Evolutionary conservation across 2,329 filamentous ascomycete species (phyloP).

Genomic region (Ambrosiella xylebori): DNA sequence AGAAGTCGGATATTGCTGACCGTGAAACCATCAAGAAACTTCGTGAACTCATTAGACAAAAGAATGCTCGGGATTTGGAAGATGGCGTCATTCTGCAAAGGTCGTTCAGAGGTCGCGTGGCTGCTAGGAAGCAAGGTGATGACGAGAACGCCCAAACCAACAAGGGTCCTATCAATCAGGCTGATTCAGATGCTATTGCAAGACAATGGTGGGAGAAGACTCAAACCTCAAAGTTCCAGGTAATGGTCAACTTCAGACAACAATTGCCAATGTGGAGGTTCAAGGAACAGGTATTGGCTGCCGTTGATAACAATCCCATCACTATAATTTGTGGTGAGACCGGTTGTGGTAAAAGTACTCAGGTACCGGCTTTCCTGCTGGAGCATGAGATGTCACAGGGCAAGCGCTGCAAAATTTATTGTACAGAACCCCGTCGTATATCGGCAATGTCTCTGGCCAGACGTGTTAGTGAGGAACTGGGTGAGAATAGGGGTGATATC

Average conservation of each 20-base stretch:
- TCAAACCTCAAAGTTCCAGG: constrained; percentile 45
- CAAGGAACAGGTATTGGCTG: constrained; percentile 55
- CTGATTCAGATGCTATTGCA: constrained; percentile 32
- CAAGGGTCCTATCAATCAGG: constrained; percentile 23
- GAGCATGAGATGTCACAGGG: constrained; percentile 75
- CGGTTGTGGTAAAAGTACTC: constrained; percentile 91
- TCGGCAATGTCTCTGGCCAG: constrained; percentile 88
- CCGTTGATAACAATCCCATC: constrained; percentile 65
- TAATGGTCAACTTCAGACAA: constrained; percentile 63
- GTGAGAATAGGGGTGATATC: constrained; percentile 65
- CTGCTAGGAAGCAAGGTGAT: constrained; percentile 29
- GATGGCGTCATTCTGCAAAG: constrained; percentile 62
- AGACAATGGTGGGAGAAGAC: constrained; percentile 43
- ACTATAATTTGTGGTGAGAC: constrained; percentile 94
- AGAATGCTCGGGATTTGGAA: constrained; percentile 51
- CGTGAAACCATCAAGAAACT: constrained; percentile 50
- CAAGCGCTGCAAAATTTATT: constrained; percentile 77
- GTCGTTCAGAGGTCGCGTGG: constrained; percentile 49
- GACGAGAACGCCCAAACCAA: constrained; percentile 32
- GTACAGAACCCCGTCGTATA: constrained; percentile 86
- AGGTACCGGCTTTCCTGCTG: constrained; percentile 84
- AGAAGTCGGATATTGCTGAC: constrained; percentile 51
- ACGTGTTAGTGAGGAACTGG: constrained; percentile 86
- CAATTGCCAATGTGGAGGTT: constrained; percentile 84
- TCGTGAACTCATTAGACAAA: constrained; percentile 50